phyloP scores from a whole-genome alignment of 306 rosid genomes.

The Quercus bicolor region DNA sequence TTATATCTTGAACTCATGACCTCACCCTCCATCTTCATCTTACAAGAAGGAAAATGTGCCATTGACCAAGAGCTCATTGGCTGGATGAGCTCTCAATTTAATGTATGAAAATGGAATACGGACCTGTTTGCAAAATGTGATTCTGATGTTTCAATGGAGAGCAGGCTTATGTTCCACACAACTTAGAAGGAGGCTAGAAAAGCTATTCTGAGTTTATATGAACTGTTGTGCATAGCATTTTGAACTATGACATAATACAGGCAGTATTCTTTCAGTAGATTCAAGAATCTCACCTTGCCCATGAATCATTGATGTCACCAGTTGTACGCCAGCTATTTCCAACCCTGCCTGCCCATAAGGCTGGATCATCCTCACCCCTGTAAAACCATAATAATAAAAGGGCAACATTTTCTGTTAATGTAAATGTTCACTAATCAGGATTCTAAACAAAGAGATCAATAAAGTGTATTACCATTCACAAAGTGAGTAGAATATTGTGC shows the following conservation, averaged over 20 bases:
- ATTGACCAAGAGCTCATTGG: no score
- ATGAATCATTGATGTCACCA: constrained; percentile 79
- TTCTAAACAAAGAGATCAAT: constrained; percentile 17
- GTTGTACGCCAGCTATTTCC: constrained; percentile 99
- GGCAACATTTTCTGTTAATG: constrained; percentile 7
- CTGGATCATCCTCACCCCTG: constrained; percentile 95
- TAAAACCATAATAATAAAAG: constrained; percentile 8
- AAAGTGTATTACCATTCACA: constrained; percentile 73
- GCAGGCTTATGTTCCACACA: no score
- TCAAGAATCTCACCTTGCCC: constrained; percentile 75
- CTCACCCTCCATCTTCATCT: no score
- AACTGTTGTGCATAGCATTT: not conserved
- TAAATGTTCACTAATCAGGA: constrained; percentile 12
- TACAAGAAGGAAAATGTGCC: no score
- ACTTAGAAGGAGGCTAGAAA: no score
- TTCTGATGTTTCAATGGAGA: no score
- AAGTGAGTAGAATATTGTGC: constrained; percentile 67
- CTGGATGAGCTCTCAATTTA: no score
- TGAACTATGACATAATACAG: constrained; percentile 10
- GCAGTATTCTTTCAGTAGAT: constrained; percentile 15
- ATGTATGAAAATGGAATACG: no score
- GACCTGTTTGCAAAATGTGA: no score
- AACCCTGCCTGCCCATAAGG: constrained; percentile 85
- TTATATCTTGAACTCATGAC: no score
- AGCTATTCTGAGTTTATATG: no score